phyloP scores from a whole-genome alignment of 176 grass and related monocot genomes.

The Poa annua region DNA sequence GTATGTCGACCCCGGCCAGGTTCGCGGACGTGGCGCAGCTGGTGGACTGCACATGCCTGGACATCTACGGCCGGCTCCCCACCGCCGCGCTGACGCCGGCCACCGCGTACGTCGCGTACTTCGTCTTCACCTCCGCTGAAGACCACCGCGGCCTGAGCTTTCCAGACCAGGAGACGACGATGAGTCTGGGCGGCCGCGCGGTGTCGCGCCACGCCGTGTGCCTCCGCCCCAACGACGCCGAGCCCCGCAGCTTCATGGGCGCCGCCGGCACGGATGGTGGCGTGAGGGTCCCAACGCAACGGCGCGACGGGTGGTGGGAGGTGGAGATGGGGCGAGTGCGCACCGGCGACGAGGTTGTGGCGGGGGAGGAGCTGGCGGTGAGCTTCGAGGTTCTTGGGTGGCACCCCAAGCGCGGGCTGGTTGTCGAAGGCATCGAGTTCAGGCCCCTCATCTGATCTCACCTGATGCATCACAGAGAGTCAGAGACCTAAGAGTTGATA shows the following conservation, averaged over 20 bases:
- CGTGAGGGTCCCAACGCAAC: neutral
- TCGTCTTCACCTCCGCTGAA: constrained; percentile 31
- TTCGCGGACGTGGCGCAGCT: constrained; percentile 51
- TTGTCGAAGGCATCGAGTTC: constrained; percentile 40
- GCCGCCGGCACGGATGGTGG: neutral
- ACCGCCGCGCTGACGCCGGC: constrained; percentile 13
- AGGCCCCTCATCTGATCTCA: constrained; percentile 25
- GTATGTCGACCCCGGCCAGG: neutral
- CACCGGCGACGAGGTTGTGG: neutral
- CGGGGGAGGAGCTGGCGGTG: constrained; percentile 15
- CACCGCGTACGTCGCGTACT: constrained; percentile 43
- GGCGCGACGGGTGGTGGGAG: constrained; percentile 50
- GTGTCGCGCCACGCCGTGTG: constrained; percentile 38
- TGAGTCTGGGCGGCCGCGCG: neutral
- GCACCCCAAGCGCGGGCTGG: constrained; percentile 38
- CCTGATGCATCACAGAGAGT: too few species aligned
- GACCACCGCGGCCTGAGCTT: constrained; percentile 36
- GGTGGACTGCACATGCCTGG: constrained; percentile 36
- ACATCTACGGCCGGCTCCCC: constrained; percentile 36
- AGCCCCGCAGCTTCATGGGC: neutral
- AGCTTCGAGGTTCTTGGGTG: constrained; percentile 42
- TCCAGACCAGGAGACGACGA: constrained; percentile 48
- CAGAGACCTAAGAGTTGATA: too few species aligned
- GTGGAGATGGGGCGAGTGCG: constrained; percentile 41
- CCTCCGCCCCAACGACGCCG: constrained; percentile 8